Evolutionary conservation across 148 eudicot species (phyloP).

Genomic region (Rhododendron henanense): DNA sequence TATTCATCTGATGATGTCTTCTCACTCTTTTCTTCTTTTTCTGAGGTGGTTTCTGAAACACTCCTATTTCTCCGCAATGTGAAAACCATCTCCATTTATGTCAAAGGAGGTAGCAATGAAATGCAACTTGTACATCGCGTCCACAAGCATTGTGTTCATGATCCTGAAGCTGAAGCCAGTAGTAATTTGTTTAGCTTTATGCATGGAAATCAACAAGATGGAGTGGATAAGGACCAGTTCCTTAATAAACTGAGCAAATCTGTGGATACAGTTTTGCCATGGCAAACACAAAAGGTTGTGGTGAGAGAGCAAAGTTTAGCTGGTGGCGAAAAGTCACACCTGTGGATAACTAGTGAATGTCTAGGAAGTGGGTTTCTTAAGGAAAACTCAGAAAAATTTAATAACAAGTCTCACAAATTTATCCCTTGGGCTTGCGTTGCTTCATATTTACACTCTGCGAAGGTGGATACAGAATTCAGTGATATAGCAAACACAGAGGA

Average conservation of each 20-base stretch:
- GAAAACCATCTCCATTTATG: slow-evolving; percentile 74
- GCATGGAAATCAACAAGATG: slow-evolving; percentile 49
- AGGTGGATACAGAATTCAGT: slow-evolving; percentile 33
- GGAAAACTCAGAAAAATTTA: slow-evolving; percentile 34
- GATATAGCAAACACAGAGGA: slow-evolving; percentile 27
- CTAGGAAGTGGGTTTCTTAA: slow-evolving; percentile 46
- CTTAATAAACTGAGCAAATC: slow-evolving; percentile 64
- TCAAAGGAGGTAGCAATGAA: slow-evolving; percentile 65
- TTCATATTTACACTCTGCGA: slow-evolving; percentile 52
- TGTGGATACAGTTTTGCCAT: slow-evolving; percentile 54
- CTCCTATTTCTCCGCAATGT: slow-evolving; percentile 87
- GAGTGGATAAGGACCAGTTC: slow-evolving; percentile 57
- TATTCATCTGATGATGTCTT: slow-evolving; percentile 85
- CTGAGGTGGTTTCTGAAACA: slow-evolving; percentile 84
- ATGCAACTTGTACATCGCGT: slow-evolving; percentile 87
- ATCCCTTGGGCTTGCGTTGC: slow-evolving; percentile 97
- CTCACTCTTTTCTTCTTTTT: slow-evolving; percentile 86
- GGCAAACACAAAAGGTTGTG: slow-evolving; percentile 79
- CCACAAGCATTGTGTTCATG: slow-evolving; percentile 45
- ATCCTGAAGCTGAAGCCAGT: slow-evolving; percentile 54
- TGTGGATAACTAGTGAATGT: slow-evolving; percentile 91
- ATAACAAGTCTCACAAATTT: slow-evolving; percentile 47
- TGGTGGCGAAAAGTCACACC: slow-evolving; percentile 42
- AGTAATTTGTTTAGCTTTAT: slow-evolving; percentile 53
- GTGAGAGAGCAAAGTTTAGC: slow-evolving; percentile 58